Base-by-base conservation (phyloP, 352 stramenopile species). In the Phytophthora pluvialis region DNA sequence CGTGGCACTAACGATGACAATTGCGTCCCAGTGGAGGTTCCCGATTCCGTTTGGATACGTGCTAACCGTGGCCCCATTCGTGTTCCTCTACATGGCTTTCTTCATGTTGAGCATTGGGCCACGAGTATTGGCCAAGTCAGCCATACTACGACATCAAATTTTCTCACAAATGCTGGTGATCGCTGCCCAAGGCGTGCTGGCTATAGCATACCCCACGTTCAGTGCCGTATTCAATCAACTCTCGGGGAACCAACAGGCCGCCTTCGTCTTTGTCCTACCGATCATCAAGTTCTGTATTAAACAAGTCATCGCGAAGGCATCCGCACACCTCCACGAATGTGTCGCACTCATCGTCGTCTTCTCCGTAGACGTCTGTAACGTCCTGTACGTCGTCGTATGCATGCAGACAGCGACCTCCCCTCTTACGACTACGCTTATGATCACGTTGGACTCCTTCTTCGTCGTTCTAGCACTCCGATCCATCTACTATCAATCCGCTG, bases 191-290 rank as follows among this genome's bases (percentile, higher is more conserved):
- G 64, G 44, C 12, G 28, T 45, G 35, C 32, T 77, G 0, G 52
- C 57, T 3, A 47, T 65, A 9, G 28, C 45, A 1, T 76, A 76
- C 12, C 68, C 68, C 5, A 31, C 33, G 4, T 76, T 64, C 8
- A 62, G 33, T 15, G 62, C 58, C 8, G 15, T 75, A 13, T 71
- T 71, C 54, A 67, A 52, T 13, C 50, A 64, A 10, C 48, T 69
- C 4, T 56, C 67, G 3, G 36, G 53, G 3, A 6, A 39, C 3
- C 47, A 70, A 1, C 67, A 74, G 29, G 49, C 54, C 10, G 35
- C 28, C 3, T 66, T 71, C 43, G 33, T 74, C 15, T 29, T 74
- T 15, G 35, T 64, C 4, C 38, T 71, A 10, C 62, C 62, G 9
- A 8, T 55, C n/a, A 35, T 35, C 25, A n/a, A 45, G 2, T 36